Evolutionary conservation across 306 rosid species (phyloP).

Genomic region (Trifolium fragiferum): DNA sequence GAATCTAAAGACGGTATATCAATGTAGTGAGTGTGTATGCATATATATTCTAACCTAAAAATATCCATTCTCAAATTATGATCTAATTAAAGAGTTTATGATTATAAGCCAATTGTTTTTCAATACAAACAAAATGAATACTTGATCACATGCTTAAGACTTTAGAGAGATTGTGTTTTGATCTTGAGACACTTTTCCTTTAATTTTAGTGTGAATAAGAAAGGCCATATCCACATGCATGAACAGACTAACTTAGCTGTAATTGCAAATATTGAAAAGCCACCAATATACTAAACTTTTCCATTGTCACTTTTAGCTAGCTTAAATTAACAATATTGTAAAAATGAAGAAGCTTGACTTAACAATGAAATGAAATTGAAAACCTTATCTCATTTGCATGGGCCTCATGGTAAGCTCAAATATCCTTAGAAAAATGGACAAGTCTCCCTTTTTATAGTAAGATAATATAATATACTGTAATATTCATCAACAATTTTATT

Average conservation of each 20-base stretch:
- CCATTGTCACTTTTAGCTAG: not conserved
- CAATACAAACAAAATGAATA: not conserved
- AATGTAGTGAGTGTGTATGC: too few species aligned
- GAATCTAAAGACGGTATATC: too few species aligned
- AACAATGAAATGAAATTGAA: conserved; percentile 15
- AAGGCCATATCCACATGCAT: conserved; percentile 33
- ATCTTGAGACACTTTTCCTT: not conserved
- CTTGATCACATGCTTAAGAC: conserved; percentile 2
- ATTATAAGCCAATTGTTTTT: not conserved
- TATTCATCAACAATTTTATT: too few species aligned
- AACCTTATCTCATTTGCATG: conserved; percentile 26
- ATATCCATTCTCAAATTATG: too few species aligned
- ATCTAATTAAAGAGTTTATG: not conserved
- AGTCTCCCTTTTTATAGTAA: too few species aligned
- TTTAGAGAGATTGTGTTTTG: not conserved
- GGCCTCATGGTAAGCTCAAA: not conserved
- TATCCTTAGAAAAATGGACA: not conserved
- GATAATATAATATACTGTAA: too few species aligned
- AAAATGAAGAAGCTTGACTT: not conserved
- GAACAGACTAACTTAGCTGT: conserved; percentile 12
- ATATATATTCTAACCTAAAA: too few species aligned
- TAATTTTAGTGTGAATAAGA: not conserved
- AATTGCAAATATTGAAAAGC: conserved; percentile 1
- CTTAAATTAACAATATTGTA: not conserved
- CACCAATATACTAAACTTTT: not conserved